Percentiles rank a stretch among this genome's conserved stretches.
Conservation (phyloP, 73 alveolate species). For the Stentor coeruleus region DNA sequence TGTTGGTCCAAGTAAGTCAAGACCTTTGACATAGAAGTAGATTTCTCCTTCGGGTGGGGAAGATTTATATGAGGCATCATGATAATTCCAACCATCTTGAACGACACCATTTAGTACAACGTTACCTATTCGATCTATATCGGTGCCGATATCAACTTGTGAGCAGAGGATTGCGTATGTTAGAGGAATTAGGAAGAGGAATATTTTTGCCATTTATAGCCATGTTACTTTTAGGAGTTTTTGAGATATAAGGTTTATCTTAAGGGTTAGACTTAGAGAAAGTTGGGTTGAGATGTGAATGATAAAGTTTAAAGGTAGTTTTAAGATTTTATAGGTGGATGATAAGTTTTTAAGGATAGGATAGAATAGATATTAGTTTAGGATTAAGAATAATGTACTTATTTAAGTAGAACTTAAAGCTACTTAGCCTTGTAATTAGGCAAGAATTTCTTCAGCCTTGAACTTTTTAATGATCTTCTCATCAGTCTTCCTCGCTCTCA, state of each 20-base stretch:
- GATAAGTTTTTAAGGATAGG: no score
- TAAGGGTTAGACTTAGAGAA: no score
- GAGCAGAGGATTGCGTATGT: slow-evolving; percentile 17
- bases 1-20: not conserved
- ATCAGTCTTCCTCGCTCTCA: not conserved
- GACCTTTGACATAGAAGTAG: not conserved
- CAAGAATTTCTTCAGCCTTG: not conserved
- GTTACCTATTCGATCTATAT: not conserved
- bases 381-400: no score
- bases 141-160: slow-evolving; percentile 19
- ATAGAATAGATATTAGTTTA: no score
- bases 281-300: no score
- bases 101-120: not conserved
- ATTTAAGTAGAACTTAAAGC: no score
- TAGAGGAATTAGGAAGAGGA: not conserved
- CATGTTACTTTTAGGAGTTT: no score
- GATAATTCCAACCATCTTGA: slow-evolving; percentile 14
- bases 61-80: not conserved
- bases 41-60: not conserved
- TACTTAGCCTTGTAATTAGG: no score
- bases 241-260: no score
- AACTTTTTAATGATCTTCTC: not conserved
- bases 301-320: no score
- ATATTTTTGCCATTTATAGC: not conserved
- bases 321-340: no score